phyloP scores from a whole-genome alignment of 2,329 filamentous ascomycete species.

The Coniochaeta pulveracea region DNA sequence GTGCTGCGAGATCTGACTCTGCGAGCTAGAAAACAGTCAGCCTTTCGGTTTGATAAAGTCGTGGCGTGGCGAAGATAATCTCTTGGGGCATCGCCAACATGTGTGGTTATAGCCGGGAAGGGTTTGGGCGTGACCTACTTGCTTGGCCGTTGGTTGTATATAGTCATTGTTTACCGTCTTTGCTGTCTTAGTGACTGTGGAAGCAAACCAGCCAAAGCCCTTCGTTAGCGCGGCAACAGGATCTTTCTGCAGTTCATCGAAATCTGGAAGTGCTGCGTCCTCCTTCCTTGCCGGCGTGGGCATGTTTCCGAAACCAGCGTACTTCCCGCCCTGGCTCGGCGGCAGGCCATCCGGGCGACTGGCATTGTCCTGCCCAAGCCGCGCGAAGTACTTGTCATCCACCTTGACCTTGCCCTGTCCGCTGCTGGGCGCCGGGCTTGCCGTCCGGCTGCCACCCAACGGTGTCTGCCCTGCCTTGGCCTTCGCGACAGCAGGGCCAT shows the following conservation, averaged over 20 bases:
- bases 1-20: slow-evolving; percentile 65
- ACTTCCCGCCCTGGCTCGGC: slow-evolving; percentile 88
- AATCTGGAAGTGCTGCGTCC: slow-evolving; percentile 41
- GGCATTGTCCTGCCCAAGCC: slow-evolving; percentile 74
- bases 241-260: slow-evolving; percentile 88
- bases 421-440: slow-evolving; percentile 13
- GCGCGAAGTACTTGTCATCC: slow-evolving; percentile 84
- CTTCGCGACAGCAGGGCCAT: slow-evolving; percentile 9
- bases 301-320: slow-evolving; percentile 77
- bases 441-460: slow-evolving; percentile 16
- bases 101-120: no score
- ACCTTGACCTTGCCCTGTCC: slow-evolving; percentile 43
- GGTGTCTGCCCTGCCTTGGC: slow-evolving; percentile 22
- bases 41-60: slow-evolving; percentile 5
- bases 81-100: no score
- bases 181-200: slow-evolving; percentile 78
- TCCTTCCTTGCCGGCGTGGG: slow-evolving; percentile 39
- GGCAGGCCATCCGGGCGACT: slow-evolving; percentile 60
- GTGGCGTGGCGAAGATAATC: no score
- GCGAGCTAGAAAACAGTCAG: slow-evolving; percentile 67
- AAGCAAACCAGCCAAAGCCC: slow-evolving; percentile 89
- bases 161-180: slow-evolving; percentile 86
- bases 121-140: slow-evolving; percentile 55
- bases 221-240: slow-evolving; percentile 81
- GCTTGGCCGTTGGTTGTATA: slow-evolving; percentile 84